These are phyloP conservation scores for Simplicillium aogashimaense DNA, from an alignment of 2,329 filamentous ascomycete species.

Conservation along the genomic window DNA sequence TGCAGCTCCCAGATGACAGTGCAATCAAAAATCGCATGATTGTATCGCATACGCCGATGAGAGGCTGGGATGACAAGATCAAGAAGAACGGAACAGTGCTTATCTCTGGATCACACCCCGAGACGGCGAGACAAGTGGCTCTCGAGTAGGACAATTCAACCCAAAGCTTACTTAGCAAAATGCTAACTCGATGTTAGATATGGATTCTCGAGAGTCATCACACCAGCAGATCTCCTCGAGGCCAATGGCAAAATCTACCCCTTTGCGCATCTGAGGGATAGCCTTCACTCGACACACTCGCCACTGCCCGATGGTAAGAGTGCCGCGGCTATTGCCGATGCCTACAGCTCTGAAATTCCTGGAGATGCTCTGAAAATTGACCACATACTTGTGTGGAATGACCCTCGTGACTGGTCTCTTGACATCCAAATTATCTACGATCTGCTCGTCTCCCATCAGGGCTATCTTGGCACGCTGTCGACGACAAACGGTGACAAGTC, in stretches of 20 bases:
- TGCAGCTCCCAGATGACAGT: constrained; percentile 19
- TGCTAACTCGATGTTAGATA: constrained; percentile 26
- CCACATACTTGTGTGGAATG: constrained; percentile 88
- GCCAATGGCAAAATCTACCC: constrained; percentile 73
- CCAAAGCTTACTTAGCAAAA: constrained; percentile 12
- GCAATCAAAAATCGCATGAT: constrained; percentile 33
- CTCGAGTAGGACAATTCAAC: constrained; percentile 34
- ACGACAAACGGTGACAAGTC: constrained; percentile 54
- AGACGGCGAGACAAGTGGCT: constrained; percentile 62
- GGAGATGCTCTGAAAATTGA: constrained; percentile 61
- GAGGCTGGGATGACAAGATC: constrained; percentile 37
- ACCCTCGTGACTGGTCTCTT: constrained; percentile 91
- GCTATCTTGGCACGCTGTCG: constrained; percentile 73
- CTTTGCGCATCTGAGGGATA: constrained; percentile 45
- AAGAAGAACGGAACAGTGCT: constrained; percentile 47
- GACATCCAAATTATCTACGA: constrained; percentile 81
- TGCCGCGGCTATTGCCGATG: constrained; percentile 18
- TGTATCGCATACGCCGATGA: constrained; percentile 84
- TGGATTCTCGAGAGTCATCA: constrained; percentile 75
- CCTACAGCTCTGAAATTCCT: constrained; percentile 23
- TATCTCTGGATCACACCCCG: constrained; percentile 61
- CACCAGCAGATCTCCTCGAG: constrained; percentile 71
- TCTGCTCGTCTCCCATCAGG: constrained; percentile 67
- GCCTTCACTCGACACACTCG: constrained; percentile 17
- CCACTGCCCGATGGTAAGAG: constrained; percentile 22